Percentiles rank a stretch among this genome's conserved stretches.
phyloP scores from a whole-genome alignment of 2,329 filamentous ascomycete genomes.

The Trichophyton simii region DNA sequence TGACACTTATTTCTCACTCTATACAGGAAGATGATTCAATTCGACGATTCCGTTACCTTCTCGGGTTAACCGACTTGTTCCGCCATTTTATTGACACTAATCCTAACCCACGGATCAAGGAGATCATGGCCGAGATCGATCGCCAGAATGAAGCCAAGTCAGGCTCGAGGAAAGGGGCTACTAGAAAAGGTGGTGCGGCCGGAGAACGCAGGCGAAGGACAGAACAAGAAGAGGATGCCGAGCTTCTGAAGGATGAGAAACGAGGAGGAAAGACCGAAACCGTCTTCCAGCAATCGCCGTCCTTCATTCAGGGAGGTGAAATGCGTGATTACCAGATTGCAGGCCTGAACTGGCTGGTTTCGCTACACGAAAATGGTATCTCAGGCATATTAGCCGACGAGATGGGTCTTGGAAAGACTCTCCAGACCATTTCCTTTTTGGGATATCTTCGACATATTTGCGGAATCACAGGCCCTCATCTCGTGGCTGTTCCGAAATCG shows the following conservation, averaged over 20 bases:
- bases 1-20: conserved; percentile 11
- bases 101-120: conserved; percentile 84
- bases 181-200: conserved; percentile 72
- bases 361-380: conserved; percentile 95
- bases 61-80: conserved; percentile 92
- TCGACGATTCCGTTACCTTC: conserved; percentile 81
- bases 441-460: conserved; percentile 87
- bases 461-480: conserved; percentile 78
- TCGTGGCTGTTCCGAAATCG: conserved; percentile 88
- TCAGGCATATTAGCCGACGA: conserved; percentile 96
- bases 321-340: conserved; percentile 97
- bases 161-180: conserved; percentile 58
- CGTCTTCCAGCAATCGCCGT: conserved; percentile 83
- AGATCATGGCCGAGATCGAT: conserved; percentile 90
- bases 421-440: conserved; percentile 94
- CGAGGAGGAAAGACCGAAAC: conserved; percentile 74
- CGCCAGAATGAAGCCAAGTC: conserved; percentile 70
- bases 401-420: conserved; percentile 95
- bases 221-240: conserved; percentile 94
- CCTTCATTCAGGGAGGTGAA: conserved; percentile 67
- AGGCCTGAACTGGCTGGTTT: conserved; percentile 95
- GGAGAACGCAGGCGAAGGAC: conserved; percentile 72
- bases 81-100: conserved; percentile 98
- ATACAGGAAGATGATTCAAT: conserved; percentile 83
- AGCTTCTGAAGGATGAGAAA: conserved; percentile 74